Evolutionary conservation across 345 rosid species (phyloP).

Genomic region (Arabis alpina): DNA sequence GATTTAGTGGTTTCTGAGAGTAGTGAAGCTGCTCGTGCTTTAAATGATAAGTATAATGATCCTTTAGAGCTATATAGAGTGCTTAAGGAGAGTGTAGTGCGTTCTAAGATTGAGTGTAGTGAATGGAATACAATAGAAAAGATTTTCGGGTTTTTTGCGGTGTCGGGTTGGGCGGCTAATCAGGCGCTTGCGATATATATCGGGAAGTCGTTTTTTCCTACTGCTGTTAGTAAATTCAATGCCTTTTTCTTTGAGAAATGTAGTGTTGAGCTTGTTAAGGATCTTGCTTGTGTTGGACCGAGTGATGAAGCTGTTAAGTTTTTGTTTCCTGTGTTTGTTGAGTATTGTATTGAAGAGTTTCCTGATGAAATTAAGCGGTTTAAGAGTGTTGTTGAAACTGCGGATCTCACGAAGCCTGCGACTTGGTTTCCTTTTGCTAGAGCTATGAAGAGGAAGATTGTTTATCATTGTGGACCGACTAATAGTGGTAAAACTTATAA

Average conservation of each 20-base stretch:
- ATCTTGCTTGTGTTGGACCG: slow-evolving; percentile 68
- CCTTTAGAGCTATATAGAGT: slow-evolving; percentile 65
- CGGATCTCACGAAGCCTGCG: slow-evolving; percentile 88
- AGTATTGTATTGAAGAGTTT: slow-evolving; percentile 77
- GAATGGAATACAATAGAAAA: slow-evolving; percentile 55
- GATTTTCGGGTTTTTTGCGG: slow-evolving; percentile 56
- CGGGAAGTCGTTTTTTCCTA: slow-evolving; percentile 83
- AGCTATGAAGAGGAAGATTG: slow-evolving; percentile 84
- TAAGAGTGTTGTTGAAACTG: slow-evolving; percentile 59
- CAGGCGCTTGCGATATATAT: slow-evolving; percentile 89
- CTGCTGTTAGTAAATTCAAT: slow-evolving; percentile 61
- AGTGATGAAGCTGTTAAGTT: slow-evolving; percentile 69
- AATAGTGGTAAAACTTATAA: slow-evolving; percentile 95
- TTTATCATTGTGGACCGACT: slow-evolving; percentile 97
- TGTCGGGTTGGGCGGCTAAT: slow-evolving; percentile 82
- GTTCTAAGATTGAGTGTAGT: slow-evolving; percentile 43
- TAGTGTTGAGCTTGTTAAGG: slow-evolving; percentile 49
- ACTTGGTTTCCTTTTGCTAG: slow-evolving; percentile 96
- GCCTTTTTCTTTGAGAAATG: slow-evolving; percentile 59
- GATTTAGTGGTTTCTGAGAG: slow-evolving; percentile 30
- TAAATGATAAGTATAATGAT: slow-evolving; percentile 42
- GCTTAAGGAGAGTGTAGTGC: slow-evolving; percentile 50
- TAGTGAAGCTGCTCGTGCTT: slow-evolving; percentile 29
- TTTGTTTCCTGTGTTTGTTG: slow-evolving; percentile 83
- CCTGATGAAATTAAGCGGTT: slow-evolving; percentile 78